phyloP scores from a whole-genome alignment of 805 yeast species.

The Tetrapisispora arboricola region DNA sequence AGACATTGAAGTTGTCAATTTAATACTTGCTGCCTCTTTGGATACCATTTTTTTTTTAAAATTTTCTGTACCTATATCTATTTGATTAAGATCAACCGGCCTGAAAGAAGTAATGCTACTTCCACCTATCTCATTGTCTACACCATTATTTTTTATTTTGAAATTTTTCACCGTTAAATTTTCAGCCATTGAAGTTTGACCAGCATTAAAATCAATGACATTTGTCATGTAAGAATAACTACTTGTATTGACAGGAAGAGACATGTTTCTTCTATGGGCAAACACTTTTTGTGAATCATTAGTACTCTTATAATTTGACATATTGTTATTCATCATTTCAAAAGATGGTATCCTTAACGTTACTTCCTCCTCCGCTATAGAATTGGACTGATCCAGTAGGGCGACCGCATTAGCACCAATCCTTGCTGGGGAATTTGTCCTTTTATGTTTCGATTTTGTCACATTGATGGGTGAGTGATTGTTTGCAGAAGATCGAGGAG shows the following conservation, averaged over 20 bases:
- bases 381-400: constrained; percentile 25
- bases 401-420: constrained; percentile 69
- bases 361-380: constrained; percentile 21
- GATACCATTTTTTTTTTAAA: background rate
- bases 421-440: constrained; percentile 58
- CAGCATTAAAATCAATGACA: constrained; percentile 13
- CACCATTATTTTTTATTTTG: background rate
- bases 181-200: background rate
- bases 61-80: constrained; percentile 10
- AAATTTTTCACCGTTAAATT: background rate
- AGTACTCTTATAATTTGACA: background rate
- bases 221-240: constrained; percentile 15
- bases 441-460: constrained; percentile 11
- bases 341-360: constrained; percentile 1
- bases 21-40: background rate
- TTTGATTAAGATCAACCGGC: constrained; percentile 23
- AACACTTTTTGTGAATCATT: background rate
- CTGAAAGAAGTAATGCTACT: no score
- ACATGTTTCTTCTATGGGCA: constrained; percentile 4
- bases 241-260: constrained; percentile 6
- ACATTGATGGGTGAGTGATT: constrained; percentile 7
- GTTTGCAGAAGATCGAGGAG: constrained; percentile 13
- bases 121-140: background rate
- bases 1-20: background rate
- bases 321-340: background rate